Conservation (phyloP, 345 rosid species). For the Hevea brasiliensis region DNA sequence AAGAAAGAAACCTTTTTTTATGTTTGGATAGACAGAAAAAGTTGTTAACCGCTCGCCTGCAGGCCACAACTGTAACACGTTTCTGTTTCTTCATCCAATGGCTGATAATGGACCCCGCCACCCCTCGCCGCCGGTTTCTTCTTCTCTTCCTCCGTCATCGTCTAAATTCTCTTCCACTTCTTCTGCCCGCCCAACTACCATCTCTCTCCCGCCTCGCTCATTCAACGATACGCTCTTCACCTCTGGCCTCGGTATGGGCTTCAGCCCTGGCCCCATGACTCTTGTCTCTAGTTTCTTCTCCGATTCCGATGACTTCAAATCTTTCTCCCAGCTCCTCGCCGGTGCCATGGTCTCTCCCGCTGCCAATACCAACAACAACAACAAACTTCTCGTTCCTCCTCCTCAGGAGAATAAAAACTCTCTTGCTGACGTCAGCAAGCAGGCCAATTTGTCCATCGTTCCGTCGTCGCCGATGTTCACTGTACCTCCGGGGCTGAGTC, state of each 20-base stretch:
- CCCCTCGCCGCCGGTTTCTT: not conserved
- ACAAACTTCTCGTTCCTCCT: slow-evolving; percentile 9
- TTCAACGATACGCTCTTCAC: slow-evolving; percentile 44
- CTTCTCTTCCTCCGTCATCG: slow-evolving; percentile 31
- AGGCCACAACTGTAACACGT: no score
- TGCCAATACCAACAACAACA: slow-evolving; percentile 15
- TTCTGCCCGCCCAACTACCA: slow-evolving; percentile 46
- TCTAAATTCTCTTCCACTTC: slow-evolving; percentile 20
- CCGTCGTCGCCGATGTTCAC: slow-evolving; percentile 51
- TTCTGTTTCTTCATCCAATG: slow-evolving; percentile 31
- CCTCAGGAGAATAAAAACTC: slow-evolving; percentile 15
- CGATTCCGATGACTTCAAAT: slow-evolving; percentile 62
- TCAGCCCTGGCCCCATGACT: slow-evolving; percentile 93
- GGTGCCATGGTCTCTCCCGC: slow-evolving; percentile 76
- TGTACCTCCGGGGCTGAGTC: slow-evolving; percentile 54
- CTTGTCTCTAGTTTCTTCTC: slow-evolving; percentile 70
- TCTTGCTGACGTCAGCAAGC: slow-evolving; percentile 34
- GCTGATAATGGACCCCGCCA: slow-evolving; percentile 35
- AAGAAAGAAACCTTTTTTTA: not conserved
- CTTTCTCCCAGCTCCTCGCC: slow-evolving; percentile 84
- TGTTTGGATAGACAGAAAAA: not conserved
- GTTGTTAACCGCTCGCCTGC: no score
- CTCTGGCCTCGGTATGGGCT: slow-evolving; percentile 34
- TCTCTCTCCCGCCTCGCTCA: slow-evolving; percentile 56
- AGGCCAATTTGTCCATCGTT: slow-evolving; percentile 44